Evolutionary conservation across 352 stramenopile species (phyloP), one percentile per base, ranked within the genome.

Genomic region (Phytophthora constricta): DNA sequence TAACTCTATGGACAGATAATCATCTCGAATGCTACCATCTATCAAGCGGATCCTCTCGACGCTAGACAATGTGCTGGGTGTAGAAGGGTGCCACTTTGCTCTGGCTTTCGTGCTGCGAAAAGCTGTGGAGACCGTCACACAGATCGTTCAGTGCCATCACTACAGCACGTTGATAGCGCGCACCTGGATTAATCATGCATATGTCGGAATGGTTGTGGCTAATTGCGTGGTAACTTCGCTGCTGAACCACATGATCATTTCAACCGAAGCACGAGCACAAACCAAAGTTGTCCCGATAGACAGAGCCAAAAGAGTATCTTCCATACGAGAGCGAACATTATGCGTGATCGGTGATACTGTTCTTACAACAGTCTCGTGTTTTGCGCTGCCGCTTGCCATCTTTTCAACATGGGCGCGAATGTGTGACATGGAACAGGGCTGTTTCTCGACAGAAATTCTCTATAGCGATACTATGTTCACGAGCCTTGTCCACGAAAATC

Each of bases 401-500:
- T 37, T 59, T 33, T 1, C 58, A 13, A 27, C 51, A 23, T 68
- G 48, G 31, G 31, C 68, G 10, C 37, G 37, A 11, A 60, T 49
- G n/a, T 86, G 75, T 46, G 60, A 82, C 27, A 34, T 60, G 14
- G 27, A 51, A 1, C 2, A 19, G 27, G 79, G 43, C 28, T 66
- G 11, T 53, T 31, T 82, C 76, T 45, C 70, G 20, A 48, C 61
- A 19, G 22, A 54, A 26, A 27, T 72, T 3, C 53, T 84, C 3
- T 86, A 84, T 20, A 65, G 70, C 20, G 77, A 86, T 41, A 50
- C 64, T 39, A 58, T 37, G 33, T 86, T 79, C 23, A 51, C 56
- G 27, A 82, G 70, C 27, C 57, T 84, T 11, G 71, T 86, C n/a
- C 62, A 72, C 39, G 74, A 86, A 46, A 73, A 75, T 54, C 74